Base-by-base conservation (phyloP, 139 green algal species). In the Coccomyxa sp. region DNA sequence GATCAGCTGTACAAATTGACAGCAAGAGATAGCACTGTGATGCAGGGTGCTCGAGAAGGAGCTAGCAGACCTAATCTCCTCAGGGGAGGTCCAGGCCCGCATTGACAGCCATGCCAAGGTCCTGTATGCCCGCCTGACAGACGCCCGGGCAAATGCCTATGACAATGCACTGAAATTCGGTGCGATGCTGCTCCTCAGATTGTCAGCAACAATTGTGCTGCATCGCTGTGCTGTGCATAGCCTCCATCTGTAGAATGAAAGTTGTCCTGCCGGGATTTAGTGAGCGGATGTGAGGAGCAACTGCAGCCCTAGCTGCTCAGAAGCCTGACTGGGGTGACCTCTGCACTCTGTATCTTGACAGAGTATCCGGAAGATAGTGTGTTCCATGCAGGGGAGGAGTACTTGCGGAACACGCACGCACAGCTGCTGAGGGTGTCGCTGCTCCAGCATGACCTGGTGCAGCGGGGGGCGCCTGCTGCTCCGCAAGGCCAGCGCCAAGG, bases 61-160 rank as follows among this genome's bases (percentile, higher is more conserved):
- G 83, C 84, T 93, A 22, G 87, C 82, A 0, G 73, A 76, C 27
- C 91, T 99, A 7, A 97, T 99, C 68, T 88, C 87, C 84, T 85
- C 90, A 8, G 83, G 91, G 8, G 76, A 94, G 39, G 90, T 99
- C 54, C 58, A 78, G 16, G 95, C 92, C 10, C 88, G 93, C 77
- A 98, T 98, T 37, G 95, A 98, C 87, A 89, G 86, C 40, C 87
- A 94, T 41, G 84, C 75, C 50, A 90, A 94, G 81, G 92, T 93
- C 70, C 82, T 98, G 72, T 92, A 93, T 68, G 88, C 91, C 2
- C 77, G 83, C 18, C 88, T 90, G 39, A 74, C 88, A 0, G 89
- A 98, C 85, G 76, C 88, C 33, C 90, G 94, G n/a, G 80, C 80
- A 37, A 74, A 81, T 64, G 95, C 92, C 6, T 98, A 94, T 76